Evolutionary conservation across 805 yeast genomes (phyloP).

Genomic region (Metschnikowia similis): DNA sequence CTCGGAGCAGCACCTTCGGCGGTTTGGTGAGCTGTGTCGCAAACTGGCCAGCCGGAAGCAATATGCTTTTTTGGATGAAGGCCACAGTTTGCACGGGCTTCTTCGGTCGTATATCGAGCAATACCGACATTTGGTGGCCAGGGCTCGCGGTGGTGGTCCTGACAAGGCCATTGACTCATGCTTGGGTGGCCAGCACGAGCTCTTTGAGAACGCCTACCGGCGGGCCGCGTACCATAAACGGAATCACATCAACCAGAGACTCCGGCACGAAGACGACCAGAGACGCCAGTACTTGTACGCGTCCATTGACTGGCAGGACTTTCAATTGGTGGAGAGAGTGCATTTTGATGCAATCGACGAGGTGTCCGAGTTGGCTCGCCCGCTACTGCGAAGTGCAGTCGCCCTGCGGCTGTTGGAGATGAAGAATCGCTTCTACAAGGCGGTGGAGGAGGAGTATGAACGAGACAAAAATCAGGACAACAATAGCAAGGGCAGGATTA

Average conservation of each 20-base stretch:
- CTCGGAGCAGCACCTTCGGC: slow-evolving; percentile 41
- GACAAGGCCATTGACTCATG: slow-evolving; percentile 7
- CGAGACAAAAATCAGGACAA: too few species aligned
- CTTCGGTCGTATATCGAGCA: slow-evolving; percentile 52
- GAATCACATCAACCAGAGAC: slow-evolving; percentile 32
- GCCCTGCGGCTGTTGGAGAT: slow-evolving; percentile 58
- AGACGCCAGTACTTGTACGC: slow-evolving; percentile 49
- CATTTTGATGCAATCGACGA: slow-evolving; percentile 60
- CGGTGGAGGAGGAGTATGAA: slow-evolving; percentile 3
- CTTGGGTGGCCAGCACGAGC: slow-evolving; percentile 21
- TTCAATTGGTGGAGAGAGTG: slow-evolving; percentile 64
- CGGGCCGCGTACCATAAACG: slow-evolving; percentile 54
- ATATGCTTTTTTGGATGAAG: slow-evolving; percentile 60
- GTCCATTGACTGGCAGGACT: slow-evolving; percentile 85
- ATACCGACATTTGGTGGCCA: slow-evolving; percentile 36
- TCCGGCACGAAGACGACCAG: slow-evolving; percentile 28
- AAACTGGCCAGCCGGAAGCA: slow-evolving; percentile 42
- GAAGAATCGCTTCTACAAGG: slow-evolving; percentile 32
- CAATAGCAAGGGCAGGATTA: too few species aligned
- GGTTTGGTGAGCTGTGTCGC: slow-evolving; percentile 34
- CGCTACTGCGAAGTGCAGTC: slow-evolving; percentile 55
- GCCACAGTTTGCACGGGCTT: slow-evolving; percentile 56
- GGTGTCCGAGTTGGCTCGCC: slow-evolving; percentile 50
- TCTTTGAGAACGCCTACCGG: slow-evolving; percentile 45
- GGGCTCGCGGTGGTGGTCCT: slow-evolving; percentile 6